Percentiles rank a stretch among this genome's conserved stretches.
These are phyloP conservation scores for Austroboletus novae-zelandiae DNA, from an alignment of 1,284 basidiomycete genomes.

Conservation along the genomic window DNA sequence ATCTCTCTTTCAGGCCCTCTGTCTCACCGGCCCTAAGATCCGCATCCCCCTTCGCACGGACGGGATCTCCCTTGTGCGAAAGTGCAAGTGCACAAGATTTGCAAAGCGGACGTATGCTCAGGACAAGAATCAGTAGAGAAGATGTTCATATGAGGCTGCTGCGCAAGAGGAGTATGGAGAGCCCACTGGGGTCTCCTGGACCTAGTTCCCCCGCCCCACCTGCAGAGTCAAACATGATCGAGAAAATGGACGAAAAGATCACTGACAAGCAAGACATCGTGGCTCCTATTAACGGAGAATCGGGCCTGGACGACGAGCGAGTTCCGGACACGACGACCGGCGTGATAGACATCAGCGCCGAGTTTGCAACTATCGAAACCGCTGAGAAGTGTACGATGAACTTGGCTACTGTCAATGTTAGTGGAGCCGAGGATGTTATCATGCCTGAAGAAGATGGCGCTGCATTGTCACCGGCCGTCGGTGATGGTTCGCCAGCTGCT, in stretches of 20 bases:
- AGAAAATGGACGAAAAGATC: background rate
- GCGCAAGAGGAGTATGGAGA: conserved; percentile 43
- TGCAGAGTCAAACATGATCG: background rate
- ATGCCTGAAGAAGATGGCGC: background rate
- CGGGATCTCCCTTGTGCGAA: conserved; percentile 31
- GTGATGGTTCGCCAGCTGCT: background rate
- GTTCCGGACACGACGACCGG: conserved; percentile 9
- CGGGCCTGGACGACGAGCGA: conserved; percentile 8
- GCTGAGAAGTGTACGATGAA: conserved; percentile 41
- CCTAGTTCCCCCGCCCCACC: conserved; percentile 9
- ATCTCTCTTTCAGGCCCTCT: conserved; percentile 13
- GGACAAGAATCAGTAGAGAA: conserved; percentile 48
- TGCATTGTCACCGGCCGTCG: background rate
- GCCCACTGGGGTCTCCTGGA: conserved; percentile 30
- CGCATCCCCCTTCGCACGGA: conserved; percentile 18
- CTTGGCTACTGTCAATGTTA: conserved; percentile 4
- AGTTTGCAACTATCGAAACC: conserved; percentile 45
- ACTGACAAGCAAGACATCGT: background rate
- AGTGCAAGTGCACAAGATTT: conserved; percentile 21
- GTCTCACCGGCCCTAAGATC: no score
- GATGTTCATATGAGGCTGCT: conserved; percentile 51
- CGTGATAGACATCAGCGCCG: conserved; percentile 39
- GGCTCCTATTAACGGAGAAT: background rate
- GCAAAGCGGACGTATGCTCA: conserved; percentile 23
- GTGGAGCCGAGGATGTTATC: background rate